phyloP scores from a whole-genome alignment of 257 asterid species.

The Linaria vulgaris region DNA sequence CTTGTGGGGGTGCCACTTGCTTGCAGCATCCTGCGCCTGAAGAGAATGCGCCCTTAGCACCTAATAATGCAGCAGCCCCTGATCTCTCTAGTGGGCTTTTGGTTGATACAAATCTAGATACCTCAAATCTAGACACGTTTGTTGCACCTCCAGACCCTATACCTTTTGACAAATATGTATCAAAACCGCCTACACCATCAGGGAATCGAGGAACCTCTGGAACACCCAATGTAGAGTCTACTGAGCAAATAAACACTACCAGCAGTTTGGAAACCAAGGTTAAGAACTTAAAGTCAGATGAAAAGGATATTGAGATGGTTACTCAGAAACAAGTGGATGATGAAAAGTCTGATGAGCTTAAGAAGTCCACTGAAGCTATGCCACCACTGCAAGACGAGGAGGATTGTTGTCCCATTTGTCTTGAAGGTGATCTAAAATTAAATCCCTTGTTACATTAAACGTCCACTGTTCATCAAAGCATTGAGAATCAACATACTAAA shows the following conservation, averaged over 20 bases:
- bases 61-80: conserved; percentile 53
- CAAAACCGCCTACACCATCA: conserved; percentile 45
- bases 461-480: conserved; percentile 8
- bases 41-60: conserved; percentile 59
- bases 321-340: conserved; percentile 45
- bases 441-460: conserved; percentile 14
- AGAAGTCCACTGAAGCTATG: conserved; percentile 47
- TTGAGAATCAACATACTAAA: conserved; percentile 14
- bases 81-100: conserved; percentile 59
- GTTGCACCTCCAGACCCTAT: conserved; percentile 79
- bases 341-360: conserved; percentile 55
- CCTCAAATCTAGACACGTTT: conserved; percentile 79
- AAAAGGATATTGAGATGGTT: conserved; percentile 38
- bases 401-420: conserved; percentile 87
- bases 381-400: conserved; percentile 62
- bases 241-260: conserved; percentile 39
- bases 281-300: conserved; percentile 49
- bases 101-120: conserved; percentile 88
- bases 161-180: conserved; percentile 61
- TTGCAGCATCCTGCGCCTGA: conserved; percentile 71
- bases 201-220: conserved; percentile 37
- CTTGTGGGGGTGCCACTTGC: conserved; percentile 26
- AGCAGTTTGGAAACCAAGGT: conserved; percentile 48
- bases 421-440: conserved; percentile 59
- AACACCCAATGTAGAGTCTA: conserved; percentile 34